Evolutionary conservation across 2,329 filamentous ascomycete species (phyloP).

Genomic region (Ceratocystis diversiconidia): DNA sequence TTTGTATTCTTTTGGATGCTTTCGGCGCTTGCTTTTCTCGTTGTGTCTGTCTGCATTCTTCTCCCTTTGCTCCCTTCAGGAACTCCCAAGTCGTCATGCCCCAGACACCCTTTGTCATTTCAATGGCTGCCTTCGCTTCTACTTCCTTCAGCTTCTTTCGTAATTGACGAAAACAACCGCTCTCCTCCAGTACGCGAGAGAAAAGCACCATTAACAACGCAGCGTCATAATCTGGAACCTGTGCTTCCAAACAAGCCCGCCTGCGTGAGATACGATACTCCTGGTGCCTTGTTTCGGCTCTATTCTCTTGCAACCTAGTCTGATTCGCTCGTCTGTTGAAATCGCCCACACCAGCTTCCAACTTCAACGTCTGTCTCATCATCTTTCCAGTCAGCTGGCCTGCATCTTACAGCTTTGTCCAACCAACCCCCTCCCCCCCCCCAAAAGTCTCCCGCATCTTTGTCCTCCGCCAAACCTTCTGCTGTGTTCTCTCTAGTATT

Average conservation of each 20-base stretch:
- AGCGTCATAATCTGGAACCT: not conserved
- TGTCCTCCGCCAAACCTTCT: not conserved
- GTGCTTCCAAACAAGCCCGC: not conserved
- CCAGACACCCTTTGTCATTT: not conserved
- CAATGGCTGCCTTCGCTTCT: not conserved
- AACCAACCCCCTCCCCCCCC: not conserved
- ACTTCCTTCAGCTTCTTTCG: not conserved
- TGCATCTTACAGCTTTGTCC: not conserved
- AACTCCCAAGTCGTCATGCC: constrained; percentile 1
- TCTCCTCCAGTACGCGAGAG: not conserved
- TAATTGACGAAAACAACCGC: not conserved
- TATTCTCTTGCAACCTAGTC: not conserved
- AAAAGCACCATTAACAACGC: not conserved
- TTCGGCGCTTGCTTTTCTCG: not conserved
- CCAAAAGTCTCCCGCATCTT: not conserved
- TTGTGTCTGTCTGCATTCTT: not conserved
- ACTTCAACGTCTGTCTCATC: not conserved
- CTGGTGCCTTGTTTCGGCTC: not conserved
- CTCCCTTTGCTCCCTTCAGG: not conserved
- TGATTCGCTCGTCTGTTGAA: not conserved
- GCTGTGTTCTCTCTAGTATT: not conserved
- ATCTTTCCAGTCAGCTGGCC: not conserved
- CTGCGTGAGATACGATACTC: not conserved
- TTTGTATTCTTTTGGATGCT: not conserved
- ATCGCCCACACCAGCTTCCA: not conserved